Evolutionary conservation across 345 rosid species (phyloP), one percentile per base, ranked within the genome.

Genomic region (Eucalyptus virginea): DNA sequence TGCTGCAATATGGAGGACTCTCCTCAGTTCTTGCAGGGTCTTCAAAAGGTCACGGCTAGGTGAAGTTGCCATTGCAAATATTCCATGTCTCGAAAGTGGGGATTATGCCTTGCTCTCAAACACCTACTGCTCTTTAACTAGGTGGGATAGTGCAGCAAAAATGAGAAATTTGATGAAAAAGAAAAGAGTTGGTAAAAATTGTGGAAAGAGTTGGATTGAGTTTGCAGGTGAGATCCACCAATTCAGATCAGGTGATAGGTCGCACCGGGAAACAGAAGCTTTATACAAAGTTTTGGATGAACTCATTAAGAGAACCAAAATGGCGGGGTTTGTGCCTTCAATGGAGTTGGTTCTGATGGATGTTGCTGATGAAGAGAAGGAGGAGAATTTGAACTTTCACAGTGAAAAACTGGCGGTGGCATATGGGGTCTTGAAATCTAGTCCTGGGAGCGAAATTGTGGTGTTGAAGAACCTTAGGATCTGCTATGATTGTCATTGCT

Each of bases 351-450:
- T 95, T 90, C 90, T 94, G 92, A 96, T 97, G 98, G 99, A 97
- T 92, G 94, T 95, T 5, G 95, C 96, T 18, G 97, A 96, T 89
- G 98, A 96, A 92, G 98, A 97, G 92, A 97, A 94, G 91, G 97
- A 96, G 83, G 96, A 89, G 90, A 96, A 96, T 86, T 89, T 96
- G 94, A 90, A 89, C 90, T 90, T 90, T 90, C 99, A 96, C 56
- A 96, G 98, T 88, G 98, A 97, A 87, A 97, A 96, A 93, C 89
- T 97, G 51, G 98, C 98, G 1, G 90, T 96, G 93, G 99, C 99
- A 3, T 97, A 93, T 89, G 98, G 93, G 60, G 93, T 96, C 88
- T 91, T 97, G 89, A 97, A 95, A 93, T 93, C 94, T 51, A 92
- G 94, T 89, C 97, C 98, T n/a, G 95, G 94, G 88, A 90, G 95